A percentile compares a stretch with the other conserved stretches of the same genome.
Evolutionary conservation across 371 early-diverging fungal species (phyloP).

Genomic region (Chytridium lagenaria): DNA sequence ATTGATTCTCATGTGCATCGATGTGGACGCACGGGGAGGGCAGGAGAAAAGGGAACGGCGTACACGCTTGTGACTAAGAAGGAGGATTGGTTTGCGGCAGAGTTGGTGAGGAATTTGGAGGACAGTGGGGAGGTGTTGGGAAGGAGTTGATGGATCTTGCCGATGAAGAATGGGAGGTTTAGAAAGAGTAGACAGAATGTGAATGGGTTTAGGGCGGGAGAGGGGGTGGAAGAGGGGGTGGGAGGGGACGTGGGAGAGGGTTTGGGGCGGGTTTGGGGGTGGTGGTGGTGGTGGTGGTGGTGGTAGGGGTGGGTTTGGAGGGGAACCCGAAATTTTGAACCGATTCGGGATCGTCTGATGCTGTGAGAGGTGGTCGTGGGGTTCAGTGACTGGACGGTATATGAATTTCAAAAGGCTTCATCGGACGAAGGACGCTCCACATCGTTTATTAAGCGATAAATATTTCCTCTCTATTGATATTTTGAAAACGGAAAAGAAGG

Average conservation of each 20-base stretch:
- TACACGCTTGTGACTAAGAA: constrained; percentile 70
- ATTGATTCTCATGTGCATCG: constrained; percentile 95
- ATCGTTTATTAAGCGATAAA: not conserved
- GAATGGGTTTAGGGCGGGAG: constrained; percentile 24
- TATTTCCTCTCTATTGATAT: too few species aligned
- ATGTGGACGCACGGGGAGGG: constrained; percentile 97
- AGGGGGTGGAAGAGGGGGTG: constrained; percentile 46
- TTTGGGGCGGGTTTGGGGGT: constrained; percentile 26
- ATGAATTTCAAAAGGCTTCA: constrained; percentile 6
- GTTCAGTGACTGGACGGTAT: not conserved
- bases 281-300: not conserved
- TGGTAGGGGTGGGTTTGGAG: too few species aligned
- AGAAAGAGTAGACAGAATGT: constrained; percentile 55
- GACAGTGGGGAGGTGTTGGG: constrained; percentile 68
- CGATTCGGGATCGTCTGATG: too few species aligned
- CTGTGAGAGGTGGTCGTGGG: too few species aligned
- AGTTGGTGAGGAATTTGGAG: constrained; percentile 73
- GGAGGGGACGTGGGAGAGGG: constrained; percentile 54
- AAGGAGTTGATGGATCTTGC: constrained; percentile 72
- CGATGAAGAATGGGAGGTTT: constrained; percentile 73
- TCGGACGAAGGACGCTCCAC: not conserved
- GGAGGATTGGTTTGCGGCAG: constrained; percentile 77
- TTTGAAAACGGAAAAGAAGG: too few species aligned
- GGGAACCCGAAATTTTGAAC: too few species aligned
- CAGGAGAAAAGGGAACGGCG: constrained; percentile 90